These are phyloP conservation scores for Bremia lactucae DNA, from an alignment of 352 stramenopile species.

Conservation along the genomic window DNA sequence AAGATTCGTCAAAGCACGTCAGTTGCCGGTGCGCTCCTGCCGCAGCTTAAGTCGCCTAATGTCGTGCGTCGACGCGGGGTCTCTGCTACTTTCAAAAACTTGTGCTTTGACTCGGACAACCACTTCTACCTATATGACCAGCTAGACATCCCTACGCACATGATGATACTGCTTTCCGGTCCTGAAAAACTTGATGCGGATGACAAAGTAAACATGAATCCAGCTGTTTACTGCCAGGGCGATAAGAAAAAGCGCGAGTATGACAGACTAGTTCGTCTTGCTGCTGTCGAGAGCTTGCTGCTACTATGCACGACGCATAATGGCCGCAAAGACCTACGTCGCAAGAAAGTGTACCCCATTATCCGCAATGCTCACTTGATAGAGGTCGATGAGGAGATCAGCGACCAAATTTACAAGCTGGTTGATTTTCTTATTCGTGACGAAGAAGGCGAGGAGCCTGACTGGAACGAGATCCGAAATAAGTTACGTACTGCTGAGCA, in stretches of 20 bases:
- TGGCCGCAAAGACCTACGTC: conserved; percentile 64
- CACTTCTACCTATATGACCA: conserved; percentile 85
- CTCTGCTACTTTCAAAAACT: conserved; percentile 56
- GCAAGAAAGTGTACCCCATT: conserved; percentile 83
- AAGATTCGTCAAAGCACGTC: conserved; percentile 60
- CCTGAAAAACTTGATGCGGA: conserved; percentile 68
- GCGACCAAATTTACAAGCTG: conserved; percentile 84
- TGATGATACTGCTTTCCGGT: conserved; percentile 62
- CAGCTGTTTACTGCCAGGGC: conserved; percentile 58
- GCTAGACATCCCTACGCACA: conserved; percentile 69
- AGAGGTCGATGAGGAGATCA: conserved; percentile 70
- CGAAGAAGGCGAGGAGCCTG: conserved; percentile 76
- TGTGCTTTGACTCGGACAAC: conserved; percentile 84
- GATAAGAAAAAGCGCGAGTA: conserved; percentile 80
- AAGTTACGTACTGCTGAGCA: conserved; percentile 52
- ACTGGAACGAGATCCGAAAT: conserved; percentile 66
- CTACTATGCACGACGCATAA: conserved; percentile 72
- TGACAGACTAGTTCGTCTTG: conserved; percentile 58
- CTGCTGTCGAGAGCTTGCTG: conserved; percentile 61
- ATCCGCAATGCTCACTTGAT: conserved; percentile 75
- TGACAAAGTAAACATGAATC: conserved; percentile 75
- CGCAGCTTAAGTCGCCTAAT: conserved; percentile 75
- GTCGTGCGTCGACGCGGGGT: conserved; percentile 69
- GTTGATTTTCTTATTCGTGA: conserved; percentile 83
- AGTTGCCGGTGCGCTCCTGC: conserved; percentile 49